Percentiles rank a stretch among this genome's conserved stretches.
phyloP scores from a whole-genome alignment of 768 basidiomycete species.

The Tubosaeta sp. region DNA sequence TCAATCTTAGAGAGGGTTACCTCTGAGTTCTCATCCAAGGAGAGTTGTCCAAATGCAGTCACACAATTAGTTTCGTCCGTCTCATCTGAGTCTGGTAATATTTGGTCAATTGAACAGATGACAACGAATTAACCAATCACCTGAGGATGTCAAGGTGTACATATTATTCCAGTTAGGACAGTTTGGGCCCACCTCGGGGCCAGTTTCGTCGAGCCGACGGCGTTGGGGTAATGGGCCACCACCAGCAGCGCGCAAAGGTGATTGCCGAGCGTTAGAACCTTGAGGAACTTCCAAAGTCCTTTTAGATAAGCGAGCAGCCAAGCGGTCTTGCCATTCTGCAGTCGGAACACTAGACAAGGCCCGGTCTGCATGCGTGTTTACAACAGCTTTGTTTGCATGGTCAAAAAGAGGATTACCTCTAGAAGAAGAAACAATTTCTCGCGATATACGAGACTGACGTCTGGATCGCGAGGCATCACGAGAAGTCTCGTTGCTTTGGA shows the following conservation, averaged over 20 bases:
- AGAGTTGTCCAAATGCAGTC: constrained; percentile 64
- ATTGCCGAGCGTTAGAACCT: constrained; percentile 5
- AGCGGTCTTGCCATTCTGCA: constrained; percentile 73
- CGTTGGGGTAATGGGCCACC: constrained; percentile 41
- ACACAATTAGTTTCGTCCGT: constrained; percentile 40
- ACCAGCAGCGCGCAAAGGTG: constrained; percentile 26
- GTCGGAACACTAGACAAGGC: constrained; percentile 62
- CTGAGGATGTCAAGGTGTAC: constrained; percentile 47
- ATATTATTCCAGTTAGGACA: constrained; percentile 54
- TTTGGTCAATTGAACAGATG: constrained; percentile 11
- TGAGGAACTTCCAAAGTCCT: constrained; percentile 9
- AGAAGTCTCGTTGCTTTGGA: constrained; percentile 51
- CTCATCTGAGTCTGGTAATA: constrained; percentile 31
- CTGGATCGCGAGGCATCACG: constrained; percentile 59
- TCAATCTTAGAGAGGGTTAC: constrained; percentile 30
- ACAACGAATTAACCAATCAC: constrained; percentile 11
- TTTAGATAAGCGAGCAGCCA: constrained; percentile 51
- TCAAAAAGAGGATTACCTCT: constrained; percentile 38
- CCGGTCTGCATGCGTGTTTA: constrained; percentile 39
- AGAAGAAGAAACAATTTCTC: constrained; percentile 75
- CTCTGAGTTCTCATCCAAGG: constrained; percentile 73
- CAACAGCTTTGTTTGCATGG: not conserved
- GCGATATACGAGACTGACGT: constrained; percentile 70
- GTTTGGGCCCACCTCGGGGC: constrained; percentile 7
- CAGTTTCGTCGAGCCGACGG: constrained; percentile 38